phyloP scores from a whole-genome alignment of 495 filamentous ascomycete genomes.

The Aspergillus biplanus region DNA sequence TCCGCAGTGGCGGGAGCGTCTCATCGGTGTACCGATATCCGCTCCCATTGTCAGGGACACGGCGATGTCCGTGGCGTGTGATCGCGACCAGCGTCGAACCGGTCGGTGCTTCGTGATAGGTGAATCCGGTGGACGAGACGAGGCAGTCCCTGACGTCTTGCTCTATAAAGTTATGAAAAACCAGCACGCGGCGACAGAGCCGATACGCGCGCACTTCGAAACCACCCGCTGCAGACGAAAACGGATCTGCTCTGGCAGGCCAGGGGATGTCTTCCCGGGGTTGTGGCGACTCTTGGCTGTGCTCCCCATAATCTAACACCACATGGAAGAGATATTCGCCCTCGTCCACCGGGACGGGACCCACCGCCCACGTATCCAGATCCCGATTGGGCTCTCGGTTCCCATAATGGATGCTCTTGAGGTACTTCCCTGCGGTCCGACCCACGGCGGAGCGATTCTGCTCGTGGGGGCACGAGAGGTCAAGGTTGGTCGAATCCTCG shows the following conservation, averaged over 20 bases:
- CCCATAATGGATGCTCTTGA: constrained; percentile 6
- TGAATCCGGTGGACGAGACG: not conserved
- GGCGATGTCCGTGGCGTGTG: not conserved
- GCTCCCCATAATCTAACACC: constrained; percentile 12
- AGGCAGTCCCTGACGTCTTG: not conserved
- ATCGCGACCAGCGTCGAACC: not conserved
- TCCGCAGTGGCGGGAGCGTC: not conserved
- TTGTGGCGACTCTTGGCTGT: not conserved
- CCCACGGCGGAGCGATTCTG: not conserved
- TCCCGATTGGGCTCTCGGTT: constrained; percentile 3
- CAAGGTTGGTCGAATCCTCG: not conserved
- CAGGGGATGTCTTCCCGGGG: not conserved
- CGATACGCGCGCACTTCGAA: constrained; percentile 17
- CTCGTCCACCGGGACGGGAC: not conserved
- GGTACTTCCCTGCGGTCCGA: not conserved
- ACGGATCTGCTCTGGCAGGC: not conserved
- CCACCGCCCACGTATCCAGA: not conserved
- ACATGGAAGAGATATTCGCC: constrained; percentile 11
- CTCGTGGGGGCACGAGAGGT: not conserved
- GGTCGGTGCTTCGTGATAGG: not conserved
- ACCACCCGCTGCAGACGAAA: not conserved
- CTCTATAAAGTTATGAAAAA: constrained; percentile 13
- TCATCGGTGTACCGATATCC: too few species aligned
- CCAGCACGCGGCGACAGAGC: constrained; percentile 7
- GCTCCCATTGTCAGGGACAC: too few species aligned